Evolutionary conservation across 208 protist species (phyloP), one percentile per base, ranked within the genome.

Genomic region (Crithidia expoeki): DNA sequence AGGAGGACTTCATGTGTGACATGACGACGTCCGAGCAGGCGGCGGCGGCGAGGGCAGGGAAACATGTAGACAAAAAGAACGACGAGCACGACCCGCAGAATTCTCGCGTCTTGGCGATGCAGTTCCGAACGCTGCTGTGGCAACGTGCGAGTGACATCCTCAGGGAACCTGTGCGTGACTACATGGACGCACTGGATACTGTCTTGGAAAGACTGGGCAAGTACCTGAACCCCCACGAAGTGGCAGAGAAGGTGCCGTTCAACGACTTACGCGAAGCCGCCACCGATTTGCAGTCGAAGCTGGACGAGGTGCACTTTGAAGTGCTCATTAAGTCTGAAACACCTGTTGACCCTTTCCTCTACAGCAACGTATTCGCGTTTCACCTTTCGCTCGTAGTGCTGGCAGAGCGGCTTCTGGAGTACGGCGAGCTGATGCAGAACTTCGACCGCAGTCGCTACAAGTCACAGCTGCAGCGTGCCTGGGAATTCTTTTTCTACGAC

Each of bases 401-500:
- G 30, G 79, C 79, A 4, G 67, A 72, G 16, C 79, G 85, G 11
- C 23, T 93, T 6, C 55, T 76, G n/a, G 64, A 80, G 64, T 76
- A 84, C 32, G 81, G 76, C 42, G 63, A 76, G 21, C 14, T 25
- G 27, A 76, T 76, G 60, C 63, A 56, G 16, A 75, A 89, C 68
- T 88, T 90, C 63, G 84, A 93, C 55, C 68, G 53, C 10, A 76
- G 57, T 38, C 82, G 75, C 34, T 93, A 89, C 69, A 80, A 75
- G 25, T 80, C 74, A 12, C 44, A 72, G 27, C 69, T 40, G 57
- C 76, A 62, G 23, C 76, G 81, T n/a, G 53, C 78, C 1, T 66
- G 71, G 27, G 60, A 89, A n/a, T 93, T 93, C 56, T 79, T 88
- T 52, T 75, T 93, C 44, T 63, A 77, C 47, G 87, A 93, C 30